These are phyloP conservation scores for Bonia amplexicaulis DNA, from an alignment of 176 grass and related monocot genomes.

Conservation along the genomic window DNA sequence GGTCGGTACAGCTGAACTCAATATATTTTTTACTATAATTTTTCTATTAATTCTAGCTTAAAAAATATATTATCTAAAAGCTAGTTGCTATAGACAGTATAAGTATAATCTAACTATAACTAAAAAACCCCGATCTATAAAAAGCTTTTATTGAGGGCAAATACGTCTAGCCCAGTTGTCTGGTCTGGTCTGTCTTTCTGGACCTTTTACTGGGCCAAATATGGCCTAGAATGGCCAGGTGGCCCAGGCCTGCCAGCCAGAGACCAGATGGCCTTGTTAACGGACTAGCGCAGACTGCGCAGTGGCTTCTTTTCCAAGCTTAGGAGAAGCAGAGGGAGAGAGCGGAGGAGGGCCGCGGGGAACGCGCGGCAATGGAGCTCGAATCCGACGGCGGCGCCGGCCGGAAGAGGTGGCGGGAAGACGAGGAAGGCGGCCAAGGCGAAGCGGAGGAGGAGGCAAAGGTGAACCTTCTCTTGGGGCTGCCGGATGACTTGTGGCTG, in stretches of 20 bases:
- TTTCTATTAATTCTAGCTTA: no score
- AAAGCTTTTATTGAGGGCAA: no score
- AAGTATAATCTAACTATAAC: no score
- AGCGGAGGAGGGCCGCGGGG: background rate
- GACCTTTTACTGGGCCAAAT: no score
- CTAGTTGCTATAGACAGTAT: no score
- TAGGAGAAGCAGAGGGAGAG: background rate
- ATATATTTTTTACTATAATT: no score
- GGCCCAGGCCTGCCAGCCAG: background rate
- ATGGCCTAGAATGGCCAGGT: no score
- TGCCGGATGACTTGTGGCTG: slow-evolving; percentile 37
- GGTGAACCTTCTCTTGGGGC: slow-evolving; percentile 14
- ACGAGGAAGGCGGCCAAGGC: background rate
- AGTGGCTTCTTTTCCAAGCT: background rate
- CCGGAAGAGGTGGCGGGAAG: background rate
- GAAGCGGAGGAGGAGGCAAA: background rate
- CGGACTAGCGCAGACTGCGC: background rate
- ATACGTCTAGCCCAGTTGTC: no score
- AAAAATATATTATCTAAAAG: no score
- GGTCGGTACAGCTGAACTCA: no score
- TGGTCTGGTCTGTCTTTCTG: no score
- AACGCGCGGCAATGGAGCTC: background rate
- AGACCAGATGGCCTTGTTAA: background rate
- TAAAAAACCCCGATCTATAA: no score
- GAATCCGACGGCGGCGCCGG: background rate